These are phyloP conservation scores for Rhizopogon vesiculosus DNA, from an alignment of 768 basidiomycete genomes.

Conservation along the genomic window DNA sequence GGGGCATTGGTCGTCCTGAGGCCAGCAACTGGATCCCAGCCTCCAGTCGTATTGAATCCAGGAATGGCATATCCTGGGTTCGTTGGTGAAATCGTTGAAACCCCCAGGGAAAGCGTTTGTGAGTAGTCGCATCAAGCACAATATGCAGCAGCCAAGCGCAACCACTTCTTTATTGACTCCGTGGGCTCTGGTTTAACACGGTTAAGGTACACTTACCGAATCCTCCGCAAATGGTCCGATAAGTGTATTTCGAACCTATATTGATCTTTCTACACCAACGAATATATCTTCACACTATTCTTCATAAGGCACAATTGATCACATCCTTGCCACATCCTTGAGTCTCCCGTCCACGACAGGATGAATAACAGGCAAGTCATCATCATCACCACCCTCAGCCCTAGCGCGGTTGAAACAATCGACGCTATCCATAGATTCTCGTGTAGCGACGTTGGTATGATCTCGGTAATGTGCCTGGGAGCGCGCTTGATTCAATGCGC, in stretches of 20 bases:
- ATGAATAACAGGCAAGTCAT: constrained; percentile 50
- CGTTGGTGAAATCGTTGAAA: constrained; percentile 5
- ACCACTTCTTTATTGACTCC: no score
- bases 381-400: constrained; percentile 16
- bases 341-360: constrained; percentile 68
- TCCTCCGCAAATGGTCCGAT: no score
- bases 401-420: constrained; percentile 63
- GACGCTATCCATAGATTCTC: constrained; percentile 76
- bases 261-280: no score
- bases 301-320: constrained; percentile 7
- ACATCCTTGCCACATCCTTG: constrained; percentile 43
- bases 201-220: no score
- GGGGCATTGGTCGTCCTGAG: constrained; percentile 42
- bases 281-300: no score
- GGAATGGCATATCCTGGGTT: constrained; percentile 29
- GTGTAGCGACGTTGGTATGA: constrained; percentile 52
- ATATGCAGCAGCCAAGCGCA: no score
- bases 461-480: constrained; percentile 53
- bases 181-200: no score
- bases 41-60: constrained; percentile 9
- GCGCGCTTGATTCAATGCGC: constrained; percentile 41
- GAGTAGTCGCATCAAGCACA: no score
- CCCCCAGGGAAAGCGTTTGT: no score
- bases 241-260: no score
- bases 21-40: constrained; percentile 41